Percentiles rank a stretch among this genome's conserved stretches.
phyloP scores from a whole-genome alignment of 768 basidiomycete species.

The Rhizopogon vulgaris region DNA sequence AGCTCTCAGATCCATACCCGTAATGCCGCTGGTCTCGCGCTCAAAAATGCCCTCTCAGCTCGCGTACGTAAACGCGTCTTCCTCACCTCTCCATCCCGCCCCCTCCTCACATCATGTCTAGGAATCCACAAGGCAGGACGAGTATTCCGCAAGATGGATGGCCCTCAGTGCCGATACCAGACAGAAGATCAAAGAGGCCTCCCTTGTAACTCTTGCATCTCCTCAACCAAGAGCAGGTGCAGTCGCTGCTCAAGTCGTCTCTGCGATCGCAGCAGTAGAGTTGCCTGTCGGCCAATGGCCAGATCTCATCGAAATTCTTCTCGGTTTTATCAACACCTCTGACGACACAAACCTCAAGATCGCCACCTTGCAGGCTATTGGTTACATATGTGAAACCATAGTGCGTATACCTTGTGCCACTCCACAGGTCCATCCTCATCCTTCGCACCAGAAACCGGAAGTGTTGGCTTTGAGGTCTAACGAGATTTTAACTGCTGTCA shows the following conservation, averaged over 20 bases:
- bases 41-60: conserved; percentile 93
- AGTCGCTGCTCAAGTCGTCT: conserved; percentile 89
- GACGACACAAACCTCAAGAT: conserved; percentile 71
- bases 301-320: conserved; percentile 80
- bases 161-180: conserved; percentile 61
- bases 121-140: conserved; percentile 70
- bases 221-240: conserved; percentile 65
- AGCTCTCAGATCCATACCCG: conserved; percentile 63
- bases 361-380: conserved; percentile 90
- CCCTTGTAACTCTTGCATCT: conserved; percentile 78
- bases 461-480: conserved; percentile 85
- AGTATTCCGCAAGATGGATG: conserved; percentile 78
- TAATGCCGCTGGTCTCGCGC: conserved; percentile 92
- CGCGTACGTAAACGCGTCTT: conserved; percentile 53
- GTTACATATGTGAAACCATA: conserved; percentile 95
- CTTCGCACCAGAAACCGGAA: conserved; percentile 71
- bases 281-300: conserved; percentile 85
- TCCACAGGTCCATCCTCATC: conserved; percentile 5
- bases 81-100: conserved; percentile 5
- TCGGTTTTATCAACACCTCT: conserved; percentile 79
- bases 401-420: conserved; percentile 45
- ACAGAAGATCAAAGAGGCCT: conserved; percentile 81
- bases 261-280: conserved; percentile 92
- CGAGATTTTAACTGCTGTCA: conserved; percentile 96
- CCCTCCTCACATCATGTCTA: conserved; percentile 29